These are phyloP conservation scores for Pholiota adiposa DNA, from an alignment of 1,284 basidiomycete species.

Conservation along the genomic window DNA sequence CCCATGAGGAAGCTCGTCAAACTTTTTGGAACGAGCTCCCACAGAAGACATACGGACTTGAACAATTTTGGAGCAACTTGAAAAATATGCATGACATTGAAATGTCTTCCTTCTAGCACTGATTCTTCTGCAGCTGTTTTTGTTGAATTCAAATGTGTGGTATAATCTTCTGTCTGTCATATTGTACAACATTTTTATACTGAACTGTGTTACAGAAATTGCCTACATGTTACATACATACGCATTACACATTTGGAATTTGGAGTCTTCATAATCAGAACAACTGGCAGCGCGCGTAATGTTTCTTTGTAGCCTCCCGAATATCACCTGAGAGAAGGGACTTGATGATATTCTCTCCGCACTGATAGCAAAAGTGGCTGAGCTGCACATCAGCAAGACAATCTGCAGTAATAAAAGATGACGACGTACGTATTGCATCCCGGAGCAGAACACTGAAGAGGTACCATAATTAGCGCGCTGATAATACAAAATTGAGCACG, in stretches of 20 bases:
- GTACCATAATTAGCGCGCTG: no score
- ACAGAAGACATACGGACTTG: constrained; percentile 14
- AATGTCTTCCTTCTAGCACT: no score
- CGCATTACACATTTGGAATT: no score
- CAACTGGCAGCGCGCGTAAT: constrained; percentile 45
- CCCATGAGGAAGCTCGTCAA: constrained; percentile 2
- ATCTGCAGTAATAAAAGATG: not conserved
- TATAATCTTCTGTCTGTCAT: no score
- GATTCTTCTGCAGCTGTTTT: no score
- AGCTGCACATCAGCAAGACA: not conserved
- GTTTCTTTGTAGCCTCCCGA: constrained; percentile 37
- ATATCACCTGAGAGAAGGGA: constrained; percentile 47
- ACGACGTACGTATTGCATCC: constrained; percentile 9
- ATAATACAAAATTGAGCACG: not conserved
- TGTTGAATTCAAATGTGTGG: no score
- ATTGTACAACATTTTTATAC: no score
- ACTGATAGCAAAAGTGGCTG: constrained; percentile 64
- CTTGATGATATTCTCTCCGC: constrained; percentile 52
- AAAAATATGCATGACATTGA: not conserved
- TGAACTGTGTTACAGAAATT: no score
- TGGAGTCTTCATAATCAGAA: no score
- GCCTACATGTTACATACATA: no score
- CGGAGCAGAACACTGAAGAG: not conserved
- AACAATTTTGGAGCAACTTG: no score
- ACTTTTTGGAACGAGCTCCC: constrained; percentile 13